Base-by-base conservation (phyloP, 2,329 filamentous ascomycete genomes). In the Aspergillus latus region DNA sequence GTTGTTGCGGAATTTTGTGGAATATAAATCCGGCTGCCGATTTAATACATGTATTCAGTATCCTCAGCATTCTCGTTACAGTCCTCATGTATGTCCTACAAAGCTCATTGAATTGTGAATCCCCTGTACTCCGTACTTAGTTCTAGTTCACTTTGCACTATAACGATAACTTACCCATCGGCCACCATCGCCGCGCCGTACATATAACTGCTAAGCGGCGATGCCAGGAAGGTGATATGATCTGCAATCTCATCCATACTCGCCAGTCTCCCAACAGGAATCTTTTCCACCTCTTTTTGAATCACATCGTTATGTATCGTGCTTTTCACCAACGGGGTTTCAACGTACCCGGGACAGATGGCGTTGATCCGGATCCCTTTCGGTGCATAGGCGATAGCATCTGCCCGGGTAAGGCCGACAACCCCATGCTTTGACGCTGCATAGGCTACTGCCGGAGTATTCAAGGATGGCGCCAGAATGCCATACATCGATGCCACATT, bases 361-460 rank as follows among this genome's bases (percentile, higher is more conserved):
- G 82, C 82, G 63, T 86, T 86, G 67, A 86, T 81, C 47, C 82
- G 78, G 56, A 86, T 83, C 3, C 77, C 78, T 48, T 74, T 64
- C 3, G 73, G 64, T 0, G 78, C 80, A 68, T 85, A 85, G 1
- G 75, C 74, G 2, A 44, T 5, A 2, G 26, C 34, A 7, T 47
- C 21, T 30, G 15, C 26, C 4, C 34, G 21, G 10, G 30, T 26
- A 6, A 40, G 36, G 2, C 53, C 37, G 13, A 56, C 32, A 13
- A 50, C 34, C 9, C 65, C 65, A 21, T 86, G 70, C 58, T 69
- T 69, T 36, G 67, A 63, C 1, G 65, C 64, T 1, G 65, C 60
- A 46, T 68, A 62, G 50, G 70, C 32, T 21, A 49, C 40, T 2
- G 36, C 16, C 3, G 52, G 48, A 3, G 46, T 34, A 11, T 37